Evolutionary conservation across 2,329 filamentous ascomycete genomes (phyloP), one percentile per base, ranked within the genome.

Genomic region (Trichoderma guizhouense): DNA sequence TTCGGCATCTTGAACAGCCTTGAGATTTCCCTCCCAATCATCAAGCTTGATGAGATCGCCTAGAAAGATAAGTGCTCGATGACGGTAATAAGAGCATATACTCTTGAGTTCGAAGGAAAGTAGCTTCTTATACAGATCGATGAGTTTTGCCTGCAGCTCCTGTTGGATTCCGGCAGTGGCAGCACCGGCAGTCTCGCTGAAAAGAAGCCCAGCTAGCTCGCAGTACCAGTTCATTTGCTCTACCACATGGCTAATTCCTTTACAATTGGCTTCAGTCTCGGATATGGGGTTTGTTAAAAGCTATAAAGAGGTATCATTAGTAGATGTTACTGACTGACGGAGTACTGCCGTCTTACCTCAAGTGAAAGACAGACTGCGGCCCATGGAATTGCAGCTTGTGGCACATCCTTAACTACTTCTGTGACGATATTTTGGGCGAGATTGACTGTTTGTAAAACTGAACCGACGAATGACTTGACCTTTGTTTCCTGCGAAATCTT

Each of bases 81-180:
- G 76, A 7, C 78, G 77, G 71, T 81, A 78, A 74, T 80, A 83
- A 8, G 75, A 78, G 69, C 76, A 81, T 47, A 82, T 75, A 68
- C 81, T 84, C 73, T 81, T 82, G 71, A 84, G 82, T 73, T 81
- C 78, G 73, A 82, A 84, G 2, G 73, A 60, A 24, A 84, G 77
- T 36, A 85, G 77, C 67, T 75, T 77, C 67, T 80, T 75, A 73
- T 84, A 84, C 21, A 84, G 78, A 28, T 78, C 51, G 24, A 79
- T 63, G 24, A 84, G 32, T 12, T 26, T 24, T 1, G 21, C 1
- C 21, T 14, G 55, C 5, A 60, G 55, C 9, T 60, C 18, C 14
- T 18, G 15, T 34, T 32, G 55, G 15, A 60, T 30, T 32, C 55
- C 7, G 28, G 55, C 9, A 0, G n/a, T 47, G 21, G 69, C 8